Conservation (phyloP, 495 filamentous ascomycete genomes). For the Penicillium flavigenum region DNA sequence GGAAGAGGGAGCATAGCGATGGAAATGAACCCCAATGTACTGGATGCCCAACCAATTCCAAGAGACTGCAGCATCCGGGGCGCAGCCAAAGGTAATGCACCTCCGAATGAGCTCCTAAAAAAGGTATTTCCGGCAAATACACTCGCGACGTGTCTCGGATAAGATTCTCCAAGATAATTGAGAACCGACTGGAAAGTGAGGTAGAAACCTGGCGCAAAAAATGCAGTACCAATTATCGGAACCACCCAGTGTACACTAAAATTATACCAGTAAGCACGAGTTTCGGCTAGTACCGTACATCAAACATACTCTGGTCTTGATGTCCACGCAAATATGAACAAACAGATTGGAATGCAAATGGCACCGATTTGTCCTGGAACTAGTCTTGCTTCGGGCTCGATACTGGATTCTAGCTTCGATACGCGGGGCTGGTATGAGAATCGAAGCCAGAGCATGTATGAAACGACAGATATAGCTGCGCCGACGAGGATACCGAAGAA, state of each 20-base stretch:
- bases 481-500: too few relatives aligned
- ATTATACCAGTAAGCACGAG: too few relatives aligned
- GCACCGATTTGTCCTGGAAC: too few relatives aligned
- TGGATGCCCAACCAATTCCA: conserved; percentile 56
- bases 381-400: too few relatives aligned
- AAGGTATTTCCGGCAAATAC: conserved; percentile 21
- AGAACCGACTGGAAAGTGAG: conserved; percentile 21
- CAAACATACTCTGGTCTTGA: neutral
- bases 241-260: conserved; percentile 14
- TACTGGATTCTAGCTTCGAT: too few relatives aligned
- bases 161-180: conserved; percentile 18
- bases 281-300: neutral
- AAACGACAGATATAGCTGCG: too few relatives aligned
- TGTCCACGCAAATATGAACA: neutral
- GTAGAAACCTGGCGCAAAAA: conserved; percentile 25
- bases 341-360: too few relatives aligned
- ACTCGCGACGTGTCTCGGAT: conserved; percentile 16
- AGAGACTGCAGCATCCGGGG: conserved; percentile 46
- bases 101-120: conserved; percentile 21
- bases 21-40: conserved; percentile 53
- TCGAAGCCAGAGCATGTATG: too few relatives aligned
- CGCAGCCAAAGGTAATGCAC: conserved; percentile 20
- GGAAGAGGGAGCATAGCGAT: conserved; percentile 55
- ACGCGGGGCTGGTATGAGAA: too few relatives aligned
- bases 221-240: conserved; percentile 27